phyloP scores from a whole-genome alignment of 2,329 filamentous ascomycete genomes.

The Fusarium sp. region DNA sequence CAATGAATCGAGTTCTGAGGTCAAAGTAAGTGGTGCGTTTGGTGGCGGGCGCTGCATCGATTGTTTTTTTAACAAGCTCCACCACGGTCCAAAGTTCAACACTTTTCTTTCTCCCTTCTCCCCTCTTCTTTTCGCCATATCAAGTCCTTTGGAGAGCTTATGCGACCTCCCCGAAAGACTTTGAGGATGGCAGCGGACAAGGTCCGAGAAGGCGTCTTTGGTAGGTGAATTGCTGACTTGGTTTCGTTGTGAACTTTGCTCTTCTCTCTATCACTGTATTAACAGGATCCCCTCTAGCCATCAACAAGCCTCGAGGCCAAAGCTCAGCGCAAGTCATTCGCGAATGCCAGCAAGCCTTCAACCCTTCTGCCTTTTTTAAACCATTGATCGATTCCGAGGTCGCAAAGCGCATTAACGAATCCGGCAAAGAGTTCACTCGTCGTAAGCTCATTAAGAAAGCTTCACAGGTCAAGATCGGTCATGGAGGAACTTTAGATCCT shows the following conservation, averaged over 20 bases:
- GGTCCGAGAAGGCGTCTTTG: constrained; percentile 69
- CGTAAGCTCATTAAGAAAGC: constrained; percentile 68
- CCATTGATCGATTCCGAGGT: constrained; percentile 78
- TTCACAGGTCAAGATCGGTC: constrained; percentile 89
- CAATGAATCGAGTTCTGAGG: constrained; percentile 11
- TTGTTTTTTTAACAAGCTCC: constrained; percentile 31
- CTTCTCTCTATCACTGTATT: constrained; percentile 7
- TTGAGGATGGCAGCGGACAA: constrained; percentile 66
- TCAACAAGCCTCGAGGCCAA: constrained; percentile 90
- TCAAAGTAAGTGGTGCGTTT: constrained; percentile 8
- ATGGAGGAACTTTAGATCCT: constrained; percentile 95
- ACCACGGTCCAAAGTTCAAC: constrained; percentile 15
- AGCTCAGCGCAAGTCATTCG: constrained; percentile 93
- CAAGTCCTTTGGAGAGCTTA: constrained; percentile 40
- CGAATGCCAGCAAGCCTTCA: constrained; percentile 86
- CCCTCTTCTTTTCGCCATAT: constrained; percentile 18
- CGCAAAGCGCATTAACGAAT: constrained; percentile 66
- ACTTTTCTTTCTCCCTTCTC: constrained; percentile 19
- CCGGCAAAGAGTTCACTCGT: constrained; percentile 69
- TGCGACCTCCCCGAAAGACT: constrained; percentile 50
- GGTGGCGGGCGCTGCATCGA: constrained; percentile 25
- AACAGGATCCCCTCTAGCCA: constrained; percentile 66
- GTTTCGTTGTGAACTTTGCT: constrained; percentile 6
- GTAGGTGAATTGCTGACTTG: constrained; percentile 54
- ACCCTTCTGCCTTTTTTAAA: constrained; percentile 81